These are phyloP conservation scores for Penicillium sclerotiorum DNA, from an alignment of 2,329 filamentous ascomycete genomes.

Conservation along the genomic window DNA sequence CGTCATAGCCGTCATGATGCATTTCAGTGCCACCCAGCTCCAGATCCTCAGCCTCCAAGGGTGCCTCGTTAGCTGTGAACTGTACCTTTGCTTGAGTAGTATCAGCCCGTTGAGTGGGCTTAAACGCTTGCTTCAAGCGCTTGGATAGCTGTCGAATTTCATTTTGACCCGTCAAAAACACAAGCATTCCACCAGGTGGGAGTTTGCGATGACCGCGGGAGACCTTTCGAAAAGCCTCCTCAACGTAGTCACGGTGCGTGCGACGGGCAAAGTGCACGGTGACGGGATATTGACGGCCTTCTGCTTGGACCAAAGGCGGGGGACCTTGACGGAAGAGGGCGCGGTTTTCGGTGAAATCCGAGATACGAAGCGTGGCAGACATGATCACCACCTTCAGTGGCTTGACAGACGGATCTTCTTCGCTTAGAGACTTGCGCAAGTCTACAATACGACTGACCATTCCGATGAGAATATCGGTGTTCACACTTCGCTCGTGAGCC, in stretches of 20 bases:
- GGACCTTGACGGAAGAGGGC: conserved; percentile 72
- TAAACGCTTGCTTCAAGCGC: conserved; percentile 70
- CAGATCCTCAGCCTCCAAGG: conserved; percentile 82
- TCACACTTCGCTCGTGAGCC: conserved; percentile 94
- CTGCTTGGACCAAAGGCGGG: conserved; percentile 83
- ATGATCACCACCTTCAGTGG: conserved; percentile 95
- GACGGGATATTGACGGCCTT: conserved; percentile 89
- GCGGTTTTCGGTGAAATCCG: conserved; percentile 84
- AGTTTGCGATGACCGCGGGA: conserved; percentile 85
- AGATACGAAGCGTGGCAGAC: conserved; percentile 91
- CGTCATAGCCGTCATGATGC: conserved; percentile 53
- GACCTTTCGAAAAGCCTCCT: conserved; percentile 87
- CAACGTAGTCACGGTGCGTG: conserved; percentile 84
- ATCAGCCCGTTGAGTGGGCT: conserved; percentile 52
- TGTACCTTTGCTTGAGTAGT: conserved; percentile 68
- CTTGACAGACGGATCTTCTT: conserved; percentile 69
- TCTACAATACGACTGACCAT: conserved; percentile 94
- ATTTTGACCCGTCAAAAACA: conserved; percentile 91
- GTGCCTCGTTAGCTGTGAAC: conserved; percentile 74
- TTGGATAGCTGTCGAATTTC: conserved; percentile 87
- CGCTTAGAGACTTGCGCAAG: conserved; percentile 72
- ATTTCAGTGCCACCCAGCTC: conserved; percentile 68
- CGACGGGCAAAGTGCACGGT: conserved; percentile 83
- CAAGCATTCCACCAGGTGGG: conserved; percentile 85
- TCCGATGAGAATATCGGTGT: conserved; percentile 96